These are phyloP conservation scores for Coprinellus micaceus DNA, from an alignment of 768 basidiomycete genomes.

Conservation along the genomic window DNA sequence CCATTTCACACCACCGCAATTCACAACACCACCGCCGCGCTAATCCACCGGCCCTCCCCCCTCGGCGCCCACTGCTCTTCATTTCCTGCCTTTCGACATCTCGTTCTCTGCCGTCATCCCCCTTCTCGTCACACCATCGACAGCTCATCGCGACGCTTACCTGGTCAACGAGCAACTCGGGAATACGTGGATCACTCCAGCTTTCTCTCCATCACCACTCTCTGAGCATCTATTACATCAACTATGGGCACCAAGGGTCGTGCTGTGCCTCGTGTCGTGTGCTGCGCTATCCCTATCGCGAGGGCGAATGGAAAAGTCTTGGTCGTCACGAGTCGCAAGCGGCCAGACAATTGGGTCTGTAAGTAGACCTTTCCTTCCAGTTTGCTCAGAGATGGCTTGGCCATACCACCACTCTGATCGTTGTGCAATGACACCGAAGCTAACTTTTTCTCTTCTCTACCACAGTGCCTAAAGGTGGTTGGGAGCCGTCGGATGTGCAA, in stretches of 20 bases:
- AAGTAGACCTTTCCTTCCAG: constrained; percentile 40
- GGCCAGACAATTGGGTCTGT: constrained; percentile 83
- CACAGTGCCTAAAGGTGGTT: constrained; percentile 90
- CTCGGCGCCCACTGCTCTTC: not conserved
- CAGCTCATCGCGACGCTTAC: not conserved
- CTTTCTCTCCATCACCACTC: constrained; percentile 13
- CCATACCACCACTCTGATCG: constrained; percentile 6
- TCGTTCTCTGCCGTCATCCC: not conserved
- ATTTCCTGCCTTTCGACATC: not conserved
- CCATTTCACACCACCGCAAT: constrained; percentile 7
- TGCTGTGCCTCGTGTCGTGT: constrained; percentile 78
- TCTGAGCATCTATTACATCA: constrained; percentile 15
- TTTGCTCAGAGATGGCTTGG: not conserved
- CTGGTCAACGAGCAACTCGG: not conserved
- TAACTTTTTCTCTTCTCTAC: constrained; percentile 1
- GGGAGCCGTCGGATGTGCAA: constrained; percentile 76
- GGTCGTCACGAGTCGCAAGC: constrained; percentile 80
- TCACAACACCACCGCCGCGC: not conserved
- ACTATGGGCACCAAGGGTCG: constrained; percentile 69
- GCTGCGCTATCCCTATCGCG: constrained; percentile 84
- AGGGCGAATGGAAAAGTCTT: constrained; percentile 73
- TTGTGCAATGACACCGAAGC: constrained; percentile 6
- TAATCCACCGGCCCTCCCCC: too few species aligned
- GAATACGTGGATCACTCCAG: constrained; percentile 2
- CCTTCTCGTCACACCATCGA: not conserved